Evolutionary conservation across 208 protist genomes (phyloP).

Genomic region (Acanthamoeba healyi): DNA sequence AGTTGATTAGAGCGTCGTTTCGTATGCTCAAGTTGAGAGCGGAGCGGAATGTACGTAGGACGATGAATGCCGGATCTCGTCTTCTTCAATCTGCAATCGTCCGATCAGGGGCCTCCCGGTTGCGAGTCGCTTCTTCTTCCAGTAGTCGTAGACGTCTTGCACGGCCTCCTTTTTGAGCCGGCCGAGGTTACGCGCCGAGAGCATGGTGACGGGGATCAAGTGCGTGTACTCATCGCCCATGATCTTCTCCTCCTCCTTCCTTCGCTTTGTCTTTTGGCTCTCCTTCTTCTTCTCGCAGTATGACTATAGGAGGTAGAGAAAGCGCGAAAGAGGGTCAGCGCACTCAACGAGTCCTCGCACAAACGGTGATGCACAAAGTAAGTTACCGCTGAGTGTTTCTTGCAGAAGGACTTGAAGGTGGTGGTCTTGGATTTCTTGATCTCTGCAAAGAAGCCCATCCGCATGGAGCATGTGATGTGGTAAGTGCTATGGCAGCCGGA

Average conservation of each 20-base stretch:
- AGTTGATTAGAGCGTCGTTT: too few species aligned
- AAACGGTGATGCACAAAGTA: background rate
- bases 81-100: slow-evolving; percentile 4
- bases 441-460: slow-evolving; percentile 42
- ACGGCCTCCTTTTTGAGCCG: slow-evolving; percentile 31
- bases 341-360: background rate
- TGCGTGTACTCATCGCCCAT: slow-evolving; percentile 50
- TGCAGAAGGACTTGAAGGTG: slow-evolving; percentile 52
- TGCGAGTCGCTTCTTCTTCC: slow-evolving; percentile 52
- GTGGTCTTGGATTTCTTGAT: slow-evolving; percentile 23
- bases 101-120: slow-evolving; percentile 11
- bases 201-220: background rate
- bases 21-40: background rate
- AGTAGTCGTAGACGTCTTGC: slow-evolving; percentile 49
- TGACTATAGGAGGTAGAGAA: background rate
- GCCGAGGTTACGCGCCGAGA: slow-evolving; percentile 17
- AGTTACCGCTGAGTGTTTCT: slow-evolving; percentile 41
- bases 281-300: slow-evolving; percentile 65
- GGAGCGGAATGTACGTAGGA: background rate
- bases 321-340: background rate
- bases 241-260: slow-evolving; percentile 39
- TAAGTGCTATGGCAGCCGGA: slow-evolving; percentile 26
- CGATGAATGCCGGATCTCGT: slow-evolving; percentile 41
- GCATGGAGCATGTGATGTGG: slow-evolving; percentile 54
- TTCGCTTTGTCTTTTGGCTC: slow-evolving; percentile 59